Evolutionary conservation across 768 basidiomycete species (phyloP), one percentile per base, ranked within the genome.

Genomic region (Pleurotus pulmonarius): DNA sequence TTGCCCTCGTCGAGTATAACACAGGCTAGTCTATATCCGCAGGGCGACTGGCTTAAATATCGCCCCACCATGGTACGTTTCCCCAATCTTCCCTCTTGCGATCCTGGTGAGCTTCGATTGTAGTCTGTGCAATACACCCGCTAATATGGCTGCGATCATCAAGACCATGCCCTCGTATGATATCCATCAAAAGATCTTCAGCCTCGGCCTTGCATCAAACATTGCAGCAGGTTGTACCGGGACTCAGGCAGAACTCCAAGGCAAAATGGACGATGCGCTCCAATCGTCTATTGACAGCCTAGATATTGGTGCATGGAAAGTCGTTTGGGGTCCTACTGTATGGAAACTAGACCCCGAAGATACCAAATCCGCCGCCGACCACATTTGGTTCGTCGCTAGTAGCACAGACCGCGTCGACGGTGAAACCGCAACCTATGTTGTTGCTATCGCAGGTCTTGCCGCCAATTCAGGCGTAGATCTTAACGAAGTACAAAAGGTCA

Each of bases 361-460:
- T 20, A 38, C 45, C 4, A n/a, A 34, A 18, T 25, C 1, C 24
- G 55, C 29, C 9, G 29, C 55, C 15, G 55, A 56, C 16, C 55
- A 56, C 26, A 48, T 46, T 8, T 56, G 44, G 55, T 46, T 20
- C 11, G 26, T 56, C n/a, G 34, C 47, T 3, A 29, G 25, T 44
- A 37, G 43, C 26, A 12, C 55, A 12, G 18, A 44, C 4, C 45
- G 7, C 12, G 26, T 12, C 9, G 37, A 46, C 44, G 55, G 43
- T 6, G 44, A 47, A 12, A 46, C 12, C 1, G 29, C 26, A 5
- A 47, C 45, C 5, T 56, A 56, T 3, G 55, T 56, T 4, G 18
- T 56, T 16, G n/a, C 55, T 18, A 56, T 56, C n/a, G 39, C 55
- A 3, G 55, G 55, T 7, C 46, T 46, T 5, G 55, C 44, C 5